phyloP scores from a whole-genome alignment of 148 eudicot species.

The Rhododendron kiyosumense region DNA sequence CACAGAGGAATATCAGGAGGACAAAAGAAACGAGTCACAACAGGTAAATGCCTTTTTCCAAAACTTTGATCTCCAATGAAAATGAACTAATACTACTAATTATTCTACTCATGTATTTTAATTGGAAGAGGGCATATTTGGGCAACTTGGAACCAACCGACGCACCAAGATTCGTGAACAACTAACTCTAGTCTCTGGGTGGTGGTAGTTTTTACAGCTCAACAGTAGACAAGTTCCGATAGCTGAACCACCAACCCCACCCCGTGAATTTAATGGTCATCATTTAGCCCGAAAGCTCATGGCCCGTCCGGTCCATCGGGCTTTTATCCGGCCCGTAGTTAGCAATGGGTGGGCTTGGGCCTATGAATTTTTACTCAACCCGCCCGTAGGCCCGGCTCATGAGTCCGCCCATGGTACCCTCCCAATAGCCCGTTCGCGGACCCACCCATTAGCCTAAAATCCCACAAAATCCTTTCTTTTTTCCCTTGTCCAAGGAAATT shows the following conservation, averaged over 20 bases:
- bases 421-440: too few relatives aligned
- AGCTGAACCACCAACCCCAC: background rate
- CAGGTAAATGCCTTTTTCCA: conserved; percentile 34
- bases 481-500: too few relatives aligned
- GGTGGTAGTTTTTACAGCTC: background rate
- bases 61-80: background rate
- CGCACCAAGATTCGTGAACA: background rate
- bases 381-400: too few relatives aligned
- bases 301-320: too few relatives aligned
- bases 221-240: background rate
- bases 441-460: too few relatives aligned
- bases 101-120: background rate
- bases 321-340: too few relatives aligned
- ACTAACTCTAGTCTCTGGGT: background rate
- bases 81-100: background rate
- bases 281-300: too few relatives aligned
- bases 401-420: too few relatives aligned
- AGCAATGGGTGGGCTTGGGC: too few relatives aligned
- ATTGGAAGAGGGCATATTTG: background rate
- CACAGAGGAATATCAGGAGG: conserved; percentile 92
- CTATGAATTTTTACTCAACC: too few relatives aligned
- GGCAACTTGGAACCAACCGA: background rate
- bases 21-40: conserved; percentile 89
- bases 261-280: too few relatives aligned
- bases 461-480: too few relatives aligned